These are phyloP conservation scores for Pyrenophora graminea DNA, from an alignment of 2,329 filamentous ascomycete genomes.

Conservation along the genomic window DNA sequence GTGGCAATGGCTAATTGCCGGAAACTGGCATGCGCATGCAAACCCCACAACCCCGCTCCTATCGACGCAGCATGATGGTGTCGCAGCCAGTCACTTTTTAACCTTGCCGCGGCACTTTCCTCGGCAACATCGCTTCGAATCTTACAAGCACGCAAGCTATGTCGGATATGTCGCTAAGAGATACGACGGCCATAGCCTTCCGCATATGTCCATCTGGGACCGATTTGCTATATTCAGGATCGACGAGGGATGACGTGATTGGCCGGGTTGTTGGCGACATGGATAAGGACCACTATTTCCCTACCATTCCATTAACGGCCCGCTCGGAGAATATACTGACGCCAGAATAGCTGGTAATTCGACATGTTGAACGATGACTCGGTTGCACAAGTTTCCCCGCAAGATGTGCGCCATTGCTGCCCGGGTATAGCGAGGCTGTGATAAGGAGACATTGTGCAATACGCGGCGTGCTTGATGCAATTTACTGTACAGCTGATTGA, in stretches of 20 bases:
- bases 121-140: neutral
- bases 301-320: constrained; percentile 8
- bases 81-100: constrained; percentile 8
- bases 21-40: neutral
- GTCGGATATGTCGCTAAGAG: neutral
- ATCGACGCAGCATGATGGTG: neutral
- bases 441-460: constrained; percentile 35
- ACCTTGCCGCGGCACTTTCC: constrained; percentile 4
- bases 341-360: constrained; percentile 7
- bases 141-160: constrained; percentile 1
- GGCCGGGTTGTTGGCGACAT: constrained; percentile 37
- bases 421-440: constrained; percentile 13
- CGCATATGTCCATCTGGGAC: constrained; percentile 5
- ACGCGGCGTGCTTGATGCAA: constrained; percentile 36
- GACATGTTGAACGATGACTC: constrained; percentile 4
- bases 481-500: constrained; percentile 27
- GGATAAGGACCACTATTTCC: constrained; percentile 14
- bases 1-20: too few species aligned
- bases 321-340: constrained; percentile 12
- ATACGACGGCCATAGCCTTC: neutral
- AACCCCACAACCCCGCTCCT: neutral
- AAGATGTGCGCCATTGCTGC: neutral
- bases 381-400: constrained; percentile 10
- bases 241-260: constrained; percentile 42
- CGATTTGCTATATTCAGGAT: constrained; percentile 28